Evolutionary conservation across 192 early-diverging fungal species (phyloP), one percentile per base, ranked within the genome.

Genomic region (Kappamyces sp.): DNA sequence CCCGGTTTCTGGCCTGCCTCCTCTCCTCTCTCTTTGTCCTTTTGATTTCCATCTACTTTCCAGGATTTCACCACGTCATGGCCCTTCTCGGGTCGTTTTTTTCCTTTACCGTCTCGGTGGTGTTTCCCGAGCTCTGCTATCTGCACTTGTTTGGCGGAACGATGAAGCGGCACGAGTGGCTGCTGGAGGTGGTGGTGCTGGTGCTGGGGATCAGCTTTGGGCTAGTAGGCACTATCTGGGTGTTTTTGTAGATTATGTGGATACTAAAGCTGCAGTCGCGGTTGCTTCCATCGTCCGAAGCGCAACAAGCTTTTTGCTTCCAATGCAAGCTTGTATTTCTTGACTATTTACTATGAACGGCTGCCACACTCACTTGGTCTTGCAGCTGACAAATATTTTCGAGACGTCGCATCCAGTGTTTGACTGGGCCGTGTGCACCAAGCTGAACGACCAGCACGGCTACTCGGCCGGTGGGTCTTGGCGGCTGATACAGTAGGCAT

Each of bases 31-130:
- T 62, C 2, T 1, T 66, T 0, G 67, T 85, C 8, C 52, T 86
- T 29, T 45, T 54, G 3, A 68, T 80, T 15, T 66, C 86, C 31
- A 78, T 83, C 22, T 42, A 65, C 12, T 79, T 86, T 47, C 86
- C 86, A 29, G 66, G 70, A 31, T 88, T 88, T 64, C 84, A 88
- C 50, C 63, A 66, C 29, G 61, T 88, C n/a, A 84, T 88, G 67
- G 78, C 76, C 40, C 60, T 81, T 38, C 67, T 85, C n/a, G 80
- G 78, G 12, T 66, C 65, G 7, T 64, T 69, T 35, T 82, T 77
- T 57, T 73, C 78, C 41, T 74, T 71, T 38, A 64, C 63, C 8
- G 62, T 85, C 47, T 74, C 69, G 5, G 72, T 80, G 1, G 65
- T 79, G 11, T 74, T 84, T 47, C 81, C 81, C 7, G 49, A 36